Conservation (phyloP, 208 protist species). For the Trypanosomatidae sp. region DNA sequence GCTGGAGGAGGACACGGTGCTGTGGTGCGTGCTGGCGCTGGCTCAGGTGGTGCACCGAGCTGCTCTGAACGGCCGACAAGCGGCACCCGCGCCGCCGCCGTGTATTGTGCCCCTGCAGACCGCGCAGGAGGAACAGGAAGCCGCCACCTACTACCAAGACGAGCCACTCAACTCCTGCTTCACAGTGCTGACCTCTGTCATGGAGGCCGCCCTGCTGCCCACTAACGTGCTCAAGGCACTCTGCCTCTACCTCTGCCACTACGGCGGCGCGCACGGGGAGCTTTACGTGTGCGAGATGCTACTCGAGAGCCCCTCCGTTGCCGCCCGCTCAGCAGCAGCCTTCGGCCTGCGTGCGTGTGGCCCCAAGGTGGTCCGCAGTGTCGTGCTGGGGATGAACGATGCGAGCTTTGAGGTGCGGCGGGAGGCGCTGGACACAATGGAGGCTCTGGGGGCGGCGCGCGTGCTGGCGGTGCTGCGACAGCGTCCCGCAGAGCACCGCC, state of each 20-base stretch:
- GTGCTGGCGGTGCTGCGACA: conserved; percentile 40
- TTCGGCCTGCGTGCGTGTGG: conserved; percentile 69
- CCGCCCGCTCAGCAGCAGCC: conserved; percentile 40
- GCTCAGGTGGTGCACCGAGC: conserved; percentile 27
- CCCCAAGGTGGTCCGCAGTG: conserved; percentile 45
- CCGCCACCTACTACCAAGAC: conserved; percentile 37
- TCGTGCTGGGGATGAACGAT: conserved; percentile 68
- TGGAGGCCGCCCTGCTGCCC: conserved; percentile 43
- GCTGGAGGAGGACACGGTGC: conserved; percentile 48
- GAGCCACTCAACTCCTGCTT: conserved; percentile 48
- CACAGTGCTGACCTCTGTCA: conserved; percentile 45
- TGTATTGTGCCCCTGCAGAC: conserved; percentile 1
- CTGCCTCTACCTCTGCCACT: conserved; percentile 56
- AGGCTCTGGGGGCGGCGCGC: conserved; percentile 27
- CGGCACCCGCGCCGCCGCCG: too few relatives aligned
- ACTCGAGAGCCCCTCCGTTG: conserved; percentile 36
- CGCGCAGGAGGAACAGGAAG: conserved; percentile 22
- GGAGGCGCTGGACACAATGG: conserved; percentile 59
- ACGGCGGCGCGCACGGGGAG: conserved; percentile 63
- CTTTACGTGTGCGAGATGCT: conserved; percentile 54
- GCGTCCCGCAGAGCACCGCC: conserved; percentile 41
- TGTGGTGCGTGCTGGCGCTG: conserved; percentile 57
- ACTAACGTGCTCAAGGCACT: conserved; percentile 52
- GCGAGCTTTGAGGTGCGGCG: conserved; percentile 43
- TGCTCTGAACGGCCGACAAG: too few relatives aligned